Conservation (phyloP, 768 basidiomycete species). For the Boletus rubescentipes region DNA sequence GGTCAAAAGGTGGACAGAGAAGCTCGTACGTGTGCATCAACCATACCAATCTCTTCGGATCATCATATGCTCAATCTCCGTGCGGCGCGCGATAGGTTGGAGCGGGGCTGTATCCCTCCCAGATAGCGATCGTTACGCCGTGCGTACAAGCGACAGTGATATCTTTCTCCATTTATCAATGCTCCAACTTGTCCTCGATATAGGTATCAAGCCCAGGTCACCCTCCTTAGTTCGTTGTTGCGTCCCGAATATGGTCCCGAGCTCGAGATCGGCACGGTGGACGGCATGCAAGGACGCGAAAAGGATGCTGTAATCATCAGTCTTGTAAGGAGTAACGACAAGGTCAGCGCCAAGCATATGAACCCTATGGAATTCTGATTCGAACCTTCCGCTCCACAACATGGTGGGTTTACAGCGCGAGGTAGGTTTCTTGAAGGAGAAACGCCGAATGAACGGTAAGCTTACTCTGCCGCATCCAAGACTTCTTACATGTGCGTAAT, state of each 20-base stretch:
- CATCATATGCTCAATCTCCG: not conserved
- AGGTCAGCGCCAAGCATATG: conserved; percentile 38
- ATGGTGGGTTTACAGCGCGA: conserved; percentile 56
- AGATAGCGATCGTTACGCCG: conserved; percentile 90
- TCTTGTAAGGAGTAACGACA: conserved; percentile 89
- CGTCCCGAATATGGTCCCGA: conserved; percentile 62
- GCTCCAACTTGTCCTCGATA: not conserved
- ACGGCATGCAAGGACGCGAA: conserved; percentile 97
- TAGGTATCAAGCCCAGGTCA: conserved; percentile 92
- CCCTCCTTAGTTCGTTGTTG: conserved; percentile 74
- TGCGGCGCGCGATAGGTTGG: conserved; percentile 42
- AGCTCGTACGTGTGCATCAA: conserved; percentile 51
- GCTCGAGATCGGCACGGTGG: conserved; percentile 92
- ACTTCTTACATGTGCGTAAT: not conserved
- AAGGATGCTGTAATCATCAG: conserved; percentile 92
- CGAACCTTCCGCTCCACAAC: not conserved
- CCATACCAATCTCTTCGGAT: no score
- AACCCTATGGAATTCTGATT: not conserved
- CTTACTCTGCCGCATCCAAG: not conserved
- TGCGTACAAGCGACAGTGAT: conserved; percentile 39
- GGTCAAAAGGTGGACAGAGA: conserved; percentile 79
- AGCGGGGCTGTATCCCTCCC: conserved; percentile 59
- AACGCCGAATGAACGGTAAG: conserved; percentile 84
- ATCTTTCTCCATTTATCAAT: not conserved
- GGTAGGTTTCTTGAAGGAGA: conserved; percentile 93